Base-by-base conservation (phyloP, 805 yeast genomes). In the Saccharomycopsis vini region DNA sequence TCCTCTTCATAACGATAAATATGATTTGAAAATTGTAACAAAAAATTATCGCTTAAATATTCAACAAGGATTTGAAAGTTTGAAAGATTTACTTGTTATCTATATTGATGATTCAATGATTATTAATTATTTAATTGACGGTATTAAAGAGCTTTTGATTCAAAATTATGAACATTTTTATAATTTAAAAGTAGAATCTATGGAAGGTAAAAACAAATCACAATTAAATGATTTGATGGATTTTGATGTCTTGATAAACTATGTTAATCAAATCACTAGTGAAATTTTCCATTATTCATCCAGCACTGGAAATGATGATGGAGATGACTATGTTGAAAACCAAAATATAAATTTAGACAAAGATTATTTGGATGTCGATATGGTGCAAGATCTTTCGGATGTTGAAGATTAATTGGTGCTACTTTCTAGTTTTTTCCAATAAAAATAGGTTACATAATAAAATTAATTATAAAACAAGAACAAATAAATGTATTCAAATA, bases 141-240 rank as follows among this genome's bases (percentile, higher is more conserved):
- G 87, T 10, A 67, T 79, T 24, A 81, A 77, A 54, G 84, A 80
- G 47, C 66, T 75, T 34, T 66, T 83, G 6, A 57, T 75, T 15
- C 72, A 70, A 39, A 67, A 71, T 13, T 87, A 86, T 56, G 79
- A 74, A 41, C 59, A 59, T n/a, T 43, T 33, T 42, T 52, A 50
- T 36, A 38, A 20, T 31, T 22, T n/a, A 32, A 37, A 10, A 13
- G 37, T 36, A 12, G 29, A 26, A 5, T 16, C 16, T 20, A 35
- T 22, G 16, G 6, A 22, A 7, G 32, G 19, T 16, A 39, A 29
- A 33, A 31, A 36, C 21, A 46, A 40, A 24, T 31, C 30, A 15
- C 32, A 21, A n/a, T 26, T 45, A 36, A 48, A 43, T 30, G 38
- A 33, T 29, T 31, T 47, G 36, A 21, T 47, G 28, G 50, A 45